Evolutionary conservation across 371 early-diverging fungal genomes (phyloP).

Genomic region (Mortierella sp.): DNA sequence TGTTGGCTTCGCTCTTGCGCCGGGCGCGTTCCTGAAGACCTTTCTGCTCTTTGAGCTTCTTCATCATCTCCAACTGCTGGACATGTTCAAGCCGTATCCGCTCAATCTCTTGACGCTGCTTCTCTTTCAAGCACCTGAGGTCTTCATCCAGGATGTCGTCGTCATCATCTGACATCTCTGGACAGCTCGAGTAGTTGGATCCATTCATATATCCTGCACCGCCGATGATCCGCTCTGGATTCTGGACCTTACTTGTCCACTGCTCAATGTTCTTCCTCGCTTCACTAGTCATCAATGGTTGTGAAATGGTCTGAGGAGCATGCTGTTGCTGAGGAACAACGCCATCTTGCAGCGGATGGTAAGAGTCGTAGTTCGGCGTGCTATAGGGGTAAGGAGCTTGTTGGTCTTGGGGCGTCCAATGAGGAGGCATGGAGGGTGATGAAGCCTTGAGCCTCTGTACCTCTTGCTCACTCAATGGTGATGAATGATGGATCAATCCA

Average conservation of each 20-base stretch:
- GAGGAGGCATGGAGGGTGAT: slow-evolving; percentile 2
- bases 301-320: not conserved
- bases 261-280: slow-evolving; percentile 31
- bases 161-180: slow-evolving; percentile 45
- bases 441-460: not conserved
- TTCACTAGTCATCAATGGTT: slow-evolving; percentile 19
- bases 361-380: slow-evolving; percentile 7
- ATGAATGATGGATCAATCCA: not conserved
- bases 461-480: not conserved
- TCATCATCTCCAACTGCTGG: slow-evolving; percentile 51
- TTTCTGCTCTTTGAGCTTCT: slow-evolving; percentile 51
- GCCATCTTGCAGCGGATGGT: slow-evolving; percentile 18
- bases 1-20: slow-evolving; percentile 36
- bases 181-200: slow-evolving; percentile 47
- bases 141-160: slow-evolving; percentile 50
- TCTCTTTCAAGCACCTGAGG: slow-evolving; percentile 36
- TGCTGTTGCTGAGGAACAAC: slow-evolving; percentile 7
- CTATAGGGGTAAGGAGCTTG: slow-evolving; percentile 13
- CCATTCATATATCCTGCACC: slow-evolving; percentile 28
- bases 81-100: slow-evolving; percentile 43
- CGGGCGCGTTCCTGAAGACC: slow-evolving; percentile 28
- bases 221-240: slow-evolving; percentile 7
- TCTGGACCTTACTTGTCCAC: slow-evolving; percentile 15
- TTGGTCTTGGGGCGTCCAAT: slow-evolving; percentile 10
- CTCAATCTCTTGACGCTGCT: slow-evolving; percentile 43